Base-by-base conservation (phyloP, 805 yeast species). In the Tetrapisispora phaffii region DNA sequence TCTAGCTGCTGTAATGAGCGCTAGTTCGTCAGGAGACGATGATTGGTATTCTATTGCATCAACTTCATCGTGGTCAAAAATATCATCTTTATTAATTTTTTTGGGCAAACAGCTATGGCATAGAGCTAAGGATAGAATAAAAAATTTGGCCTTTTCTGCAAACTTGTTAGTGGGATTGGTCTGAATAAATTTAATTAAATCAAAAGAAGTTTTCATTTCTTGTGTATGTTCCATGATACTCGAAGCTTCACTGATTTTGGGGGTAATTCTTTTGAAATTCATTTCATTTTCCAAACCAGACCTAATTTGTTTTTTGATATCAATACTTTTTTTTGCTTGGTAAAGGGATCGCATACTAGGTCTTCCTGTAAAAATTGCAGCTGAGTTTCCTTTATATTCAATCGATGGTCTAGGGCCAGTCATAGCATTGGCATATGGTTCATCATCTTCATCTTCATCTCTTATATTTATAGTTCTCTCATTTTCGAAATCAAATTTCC, bases 21-120 rank as follows among this genome's bases (percentile, higher is more conserved):
- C 98, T 41, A 89, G 66, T 61, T 93, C 99, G 65, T 93, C 99
- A 0, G 98, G 99, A 0, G 97, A 89, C 0, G 97, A 80, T 0
- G 97, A 86, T 59, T 90, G 97, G 56, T 93, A 93, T 46, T 78
- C 80, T 21, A 88, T 76, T 20, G 71, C 68, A 20, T 71, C 79
- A 36, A 69, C 75, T 16, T 9, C 9, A 26, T 36, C 7, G 7
- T 3, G 15, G 10, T 37, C 13, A 7, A 3, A 3, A 10, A 31
- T 35, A 19, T 56, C 55, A 9, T 41, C 42, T 21, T 47, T 34
- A 19, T 36, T 47, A 0, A 59, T 53, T 35, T 66, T 73, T 50
- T 82, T 81, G 1, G 97, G 97, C 40, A 86, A 67, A 60, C 97
- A 90, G 0, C 93, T 75, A 59, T 89, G 96, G 56, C 98, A 93